These are phyloP conservation scores for Hevea brasiliensis DNA, from an alignment of 345 rosid species.

Conservation along the genomic window DNA sequence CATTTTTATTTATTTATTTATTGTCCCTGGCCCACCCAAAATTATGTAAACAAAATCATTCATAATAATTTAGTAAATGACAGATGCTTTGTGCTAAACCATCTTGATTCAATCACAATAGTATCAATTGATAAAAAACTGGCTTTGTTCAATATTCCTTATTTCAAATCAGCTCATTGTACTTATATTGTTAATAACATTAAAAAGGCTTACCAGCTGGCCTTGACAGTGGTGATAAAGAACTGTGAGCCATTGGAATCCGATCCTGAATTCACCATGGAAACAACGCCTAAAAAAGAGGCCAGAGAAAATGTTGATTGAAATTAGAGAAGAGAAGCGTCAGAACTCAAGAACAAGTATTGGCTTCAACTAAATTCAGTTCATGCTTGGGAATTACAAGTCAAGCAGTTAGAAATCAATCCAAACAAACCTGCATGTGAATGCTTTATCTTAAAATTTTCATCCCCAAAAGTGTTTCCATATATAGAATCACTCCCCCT, in stretches of 20 bases:
- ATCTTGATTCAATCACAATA: neutral
- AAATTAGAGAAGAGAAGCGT: neutral
- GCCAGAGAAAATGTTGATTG: neutral
- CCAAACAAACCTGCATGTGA: conserved; percentile 69
- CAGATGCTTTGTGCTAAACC: neutral
- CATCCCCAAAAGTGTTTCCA: conserved; percentile 79
- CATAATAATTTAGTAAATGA: neutral
- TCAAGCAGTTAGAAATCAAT: conserved; percentile 6
- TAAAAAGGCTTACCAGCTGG: conserved; percentile 71
- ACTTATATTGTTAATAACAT: neutral
- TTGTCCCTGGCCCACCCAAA: neutral
- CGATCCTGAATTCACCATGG: conserved; percentile 92
- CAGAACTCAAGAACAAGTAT: neutral
- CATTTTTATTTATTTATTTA: no score
- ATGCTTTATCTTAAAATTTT: conserved; percentile 82
- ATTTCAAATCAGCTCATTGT: neutral
- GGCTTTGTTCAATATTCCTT: neutral
- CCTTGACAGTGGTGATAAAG: conserved; percentile 86
- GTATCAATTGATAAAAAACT: neutral
- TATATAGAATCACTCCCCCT: conserved; percentile 77
- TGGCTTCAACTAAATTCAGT: conserved; percentile 1
- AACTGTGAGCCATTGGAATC: conserved; percentile 97
- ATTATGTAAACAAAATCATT: neutral
- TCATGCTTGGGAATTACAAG: neutral
- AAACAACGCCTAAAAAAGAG: conserved; percentile 61